phyloP scores from a whole-genome alignment of 2,329 filamentous ascomycete species.

The Botrytis paeoniae region DNA sequence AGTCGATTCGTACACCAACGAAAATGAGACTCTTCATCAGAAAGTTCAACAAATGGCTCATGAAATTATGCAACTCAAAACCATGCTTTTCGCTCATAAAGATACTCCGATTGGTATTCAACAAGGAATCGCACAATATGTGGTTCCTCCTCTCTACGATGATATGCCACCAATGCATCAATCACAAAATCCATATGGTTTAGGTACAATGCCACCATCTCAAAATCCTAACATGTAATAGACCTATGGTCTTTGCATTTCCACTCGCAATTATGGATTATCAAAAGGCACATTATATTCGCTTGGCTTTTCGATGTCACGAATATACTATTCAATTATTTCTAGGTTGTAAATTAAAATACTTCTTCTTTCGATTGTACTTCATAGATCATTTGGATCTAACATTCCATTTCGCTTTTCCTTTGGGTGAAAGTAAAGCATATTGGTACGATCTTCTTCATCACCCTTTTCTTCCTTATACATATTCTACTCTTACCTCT shows the following conservation, averaged over 20 bases:
- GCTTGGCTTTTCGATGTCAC: background rate
- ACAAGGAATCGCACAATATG: constrained; percentile 53
- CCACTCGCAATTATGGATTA: background rate
- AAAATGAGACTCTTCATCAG: constrained; percentile 82
- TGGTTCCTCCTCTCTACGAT: background rate
- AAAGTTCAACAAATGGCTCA: constrained; percentile 84
- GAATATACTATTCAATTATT: background rate
- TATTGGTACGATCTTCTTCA: background rate
- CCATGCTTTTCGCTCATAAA: constrained; percentile 87
- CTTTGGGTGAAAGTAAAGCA: background rate
- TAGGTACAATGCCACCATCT: constrained; percentile 1
- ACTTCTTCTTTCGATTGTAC: background rate
- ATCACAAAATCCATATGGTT: constrained; percentile 14
- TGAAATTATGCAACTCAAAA: constrained; percentile 94
- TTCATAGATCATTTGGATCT: background rate
- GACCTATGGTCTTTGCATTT: background rate
- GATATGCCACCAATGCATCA: background rate
- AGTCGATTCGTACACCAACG: constrained; percentile 86
- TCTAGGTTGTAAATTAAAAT: background rate
- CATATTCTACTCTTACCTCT: background rate
- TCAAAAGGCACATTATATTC: background rate
- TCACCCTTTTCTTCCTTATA: background rate
- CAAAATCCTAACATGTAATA: constrained; percentile 8
- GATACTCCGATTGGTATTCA: constrained; percentile 91
- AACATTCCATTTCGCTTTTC: background rate